These are phyloP conservation scores for Bolboschoenus planiculmis DNA, from an alignment of 176 grass and related monocot genomes.

Conservation along the genomic window DNA sequence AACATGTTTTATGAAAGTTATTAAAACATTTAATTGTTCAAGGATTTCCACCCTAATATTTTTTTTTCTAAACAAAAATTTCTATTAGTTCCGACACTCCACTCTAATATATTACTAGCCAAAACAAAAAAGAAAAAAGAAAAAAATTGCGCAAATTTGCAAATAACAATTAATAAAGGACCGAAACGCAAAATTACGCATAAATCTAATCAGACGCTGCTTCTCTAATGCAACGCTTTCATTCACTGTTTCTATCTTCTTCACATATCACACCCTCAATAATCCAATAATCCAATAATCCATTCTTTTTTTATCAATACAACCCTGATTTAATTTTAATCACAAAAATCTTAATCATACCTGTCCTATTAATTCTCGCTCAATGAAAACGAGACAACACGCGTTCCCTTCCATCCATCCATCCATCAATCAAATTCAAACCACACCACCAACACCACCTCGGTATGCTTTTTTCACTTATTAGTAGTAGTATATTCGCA, in stretches of 20 bases:
- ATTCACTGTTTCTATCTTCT: background rate
- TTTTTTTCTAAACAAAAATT: too few species aligned
- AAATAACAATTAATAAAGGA: background rate
- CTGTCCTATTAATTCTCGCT: background rate
- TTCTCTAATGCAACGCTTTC: background rate
- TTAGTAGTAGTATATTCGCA: constrained; percentile 5
- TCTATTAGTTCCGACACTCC: too few species aligned
- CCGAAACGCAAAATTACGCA: background rate
- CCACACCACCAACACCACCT: background rate
- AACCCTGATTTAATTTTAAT: too few species aligned
- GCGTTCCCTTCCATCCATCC: background rate
- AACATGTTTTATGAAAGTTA: too few species aligned
- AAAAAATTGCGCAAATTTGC: background rate
- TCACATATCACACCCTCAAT: too few species aligned
- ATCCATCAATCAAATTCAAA: constrained; percentile 18
- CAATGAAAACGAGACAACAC: background rate
- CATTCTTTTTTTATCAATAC: too few species aligned
- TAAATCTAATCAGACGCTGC: too few species aligned
- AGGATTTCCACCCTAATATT: too few species aligned
- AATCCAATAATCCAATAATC: too few species aligned
- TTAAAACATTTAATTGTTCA: too few species aligned
- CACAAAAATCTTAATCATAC: background rate
- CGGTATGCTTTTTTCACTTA: background rate
- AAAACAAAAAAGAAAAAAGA: background rate
- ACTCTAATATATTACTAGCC: too few species aligned